Base-by-base conservation (phyloP, 345 rosid genomes). In the Carallia brachiata region DNA sequence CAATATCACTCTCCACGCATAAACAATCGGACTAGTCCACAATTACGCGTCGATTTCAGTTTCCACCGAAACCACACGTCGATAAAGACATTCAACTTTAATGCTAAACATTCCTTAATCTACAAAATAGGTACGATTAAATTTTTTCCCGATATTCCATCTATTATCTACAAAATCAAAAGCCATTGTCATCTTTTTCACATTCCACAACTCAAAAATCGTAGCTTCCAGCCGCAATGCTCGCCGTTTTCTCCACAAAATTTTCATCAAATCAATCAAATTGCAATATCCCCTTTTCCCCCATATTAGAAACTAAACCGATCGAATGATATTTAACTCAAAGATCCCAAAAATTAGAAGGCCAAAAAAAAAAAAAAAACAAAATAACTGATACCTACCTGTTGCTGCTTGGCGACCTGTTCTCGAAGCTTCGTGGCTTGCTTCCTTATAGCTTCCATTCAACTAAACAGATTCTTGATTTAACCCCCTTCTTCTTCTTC, bases 371-470 rank as follows among this genome's bases (percentile, higher is more conserved):
- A 44, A 9, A 18, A 30, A 52, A 10, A 37, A 48, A 13, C 36
- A 52, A 23, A 36, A 19, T 50, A 70, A 34, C 13, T 69, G 40
- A 13, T 9, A 40, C 4, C 4, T 34, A 95, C 98, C 92, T 95
- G 98, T 65, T 94, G 97, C 75, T 94, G 99, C 72, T 90, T 87
- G 65, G 99, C 94, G 67, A 95, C 99, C 79, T 95, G 99, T 72
- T 95, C 99, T 63, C 99, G 87, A 52, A 95, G 79, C 79, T 85
- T 85, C 28, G 94, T 88, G 18, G 99, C 99, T 78, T 92, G 99
- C 84, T 92, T 95, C 77, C 98, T 81, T 44, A 95, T 88, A 6
- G 96, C 84, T 36, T 95, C 99, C 98, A 92, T 95, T 82, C 77
- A 80, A 61, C 16, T 44, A 12, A 44, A 4, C 4, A 12, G 50